These are phyloP conservation scores for Pisolithus microcarpus DNA, from an alignment of 768 basidiomycete species.

Conservation along the genomic window DNA sequence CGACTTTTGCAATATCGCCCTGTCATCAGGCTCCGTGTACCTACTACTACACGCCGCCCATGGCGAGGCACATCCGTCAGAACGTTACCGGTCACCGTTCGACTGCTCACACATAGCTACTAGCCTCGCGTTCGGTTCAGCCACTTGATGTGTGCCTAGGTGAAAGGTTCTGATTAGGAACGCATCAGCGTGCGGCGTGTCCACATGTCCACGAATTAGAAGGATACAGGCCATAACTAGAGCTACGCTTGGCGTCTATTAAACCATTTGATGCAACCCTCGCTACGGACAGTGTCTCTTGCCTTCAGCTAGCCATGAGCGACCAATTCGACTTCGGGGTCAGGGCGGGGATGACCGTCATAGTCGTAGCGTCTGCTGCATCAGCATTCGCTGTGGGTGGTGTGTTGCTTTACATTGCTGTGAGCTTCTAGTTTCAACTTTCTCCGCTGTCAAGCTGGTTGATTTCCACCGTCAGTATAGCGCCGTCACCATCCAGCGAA, in stretches of 20 bases:
- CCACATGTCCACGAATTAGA: too few species aligned
- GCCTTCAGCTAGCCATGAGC: neutral
- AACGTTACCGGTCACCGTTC: neutral
- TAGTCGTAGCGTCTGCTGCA: slow-evolving; percentile 23
- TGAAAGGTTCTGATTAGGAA: too few species aligned
- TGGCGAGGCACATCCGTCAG: neutral
- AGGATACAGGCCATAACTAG: too few species aligned
- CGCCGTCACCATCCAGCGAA: slow-evolving; percentile 17
- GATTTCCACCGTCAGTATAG: slow-evolving; percentile 16
- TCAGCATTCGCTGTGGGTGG: slow-evolving; percentile 23
- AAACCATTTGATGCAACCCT: neutral
- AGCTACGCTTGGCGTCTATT: too few species aligned
- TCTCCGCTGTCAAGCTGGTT: neutral
- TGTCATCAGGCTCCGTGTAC: too few species aligned
- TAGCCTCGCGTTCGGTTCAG: too few species aligned
- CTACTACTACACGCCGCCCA: neutral
- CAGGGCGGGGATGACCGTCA: slow-evolving; percentile 26
- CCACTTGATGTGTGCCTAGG: too few species aligned
- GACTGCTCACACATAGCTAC: neutral
- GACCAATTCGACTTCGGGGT: slow-evolving; percentile 14
- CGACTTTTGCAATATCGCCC: too few species aligned
- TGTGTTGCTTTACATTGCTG: slow-evolving; percentile 25
- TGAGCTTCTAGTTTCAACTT: slow-evolving; percentile 7
- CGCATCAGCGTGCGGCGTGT: too few species aligned
- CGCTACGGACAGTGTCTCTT: neutral